A percentile compares a stretch with the other conserved stretches of the same genome.
These are phyloP conservation scores for Stephanodiscus triporus DNA, from an alignment of 108 stramenopile species.

Conservation along the genomic window DNA sequence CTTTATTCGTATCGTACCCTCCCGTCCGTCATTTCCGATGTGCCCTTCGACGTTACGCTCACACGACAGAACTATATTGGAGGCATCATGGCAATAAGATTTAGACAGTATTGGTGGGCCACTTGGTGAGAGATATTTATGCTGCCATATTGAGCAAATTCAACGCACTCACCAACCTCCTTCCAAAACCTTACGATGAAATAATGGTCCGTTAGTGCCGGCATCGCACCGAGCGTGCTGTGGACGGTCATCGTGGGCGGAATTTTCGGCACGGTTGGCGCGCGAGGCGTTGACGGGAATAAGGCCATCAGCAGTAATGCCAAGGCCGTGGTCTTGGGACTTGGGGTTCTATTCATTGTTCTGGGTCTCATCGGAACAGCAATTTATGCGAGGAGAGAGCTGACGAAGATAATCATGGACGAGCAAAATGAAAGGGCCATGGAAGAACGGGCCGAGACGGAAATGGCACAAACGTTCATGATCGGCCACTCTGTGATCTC, in stretches of 20 bases:
- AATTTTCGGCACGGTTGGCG: conserved; percentile 33
- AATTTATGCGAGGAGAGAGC: conserved; percentile 44
- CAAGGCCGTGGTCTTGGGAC: conserved; percentile 38
- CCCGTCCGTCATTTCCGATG: too few species aligned
- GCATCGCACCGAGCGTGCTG: conserved; percentile 31
- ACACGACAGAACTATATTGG: conserved; percentile 45
- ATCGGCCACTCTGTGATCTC: neutral
- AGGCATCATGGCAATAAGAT: conserved; percentile 43
- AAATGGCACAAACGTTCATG: conserved; percentile 5
- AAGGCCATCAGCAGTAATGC: conserved; percentile 32
- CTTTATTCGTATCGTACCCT: neutral
- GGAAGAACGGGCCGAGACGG: conserved; percentile 23
- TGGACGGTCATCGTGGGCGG: conserved; percentile 52
- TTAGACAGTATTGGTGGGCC: conserved; percentile 34
- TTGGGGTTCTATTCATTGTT: conserved; percentile 37
- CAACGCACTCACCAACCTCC: neutral
- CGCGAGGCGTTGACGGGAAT: conserved; percentile 40
- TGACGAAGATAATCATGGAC: conserved; percentile 46
- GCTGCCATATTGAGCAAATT: neutral
- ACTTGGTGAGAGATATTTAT: conserved; percentile 25
- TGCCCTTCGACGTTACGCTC: neutral
- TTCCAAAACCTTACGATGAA: neutral
- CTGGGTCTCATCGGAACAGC: conserved; percentile 43
- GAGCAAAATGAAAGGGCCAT: conserved; percentile 27
- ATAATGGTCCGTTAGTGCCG: conserved; percentile 9